These are phyloP conservation scores for Daedaleopsis sinensis DNA, from an alignment of 768 basidiomycete species.

Conservation along the genomic window DNA sequence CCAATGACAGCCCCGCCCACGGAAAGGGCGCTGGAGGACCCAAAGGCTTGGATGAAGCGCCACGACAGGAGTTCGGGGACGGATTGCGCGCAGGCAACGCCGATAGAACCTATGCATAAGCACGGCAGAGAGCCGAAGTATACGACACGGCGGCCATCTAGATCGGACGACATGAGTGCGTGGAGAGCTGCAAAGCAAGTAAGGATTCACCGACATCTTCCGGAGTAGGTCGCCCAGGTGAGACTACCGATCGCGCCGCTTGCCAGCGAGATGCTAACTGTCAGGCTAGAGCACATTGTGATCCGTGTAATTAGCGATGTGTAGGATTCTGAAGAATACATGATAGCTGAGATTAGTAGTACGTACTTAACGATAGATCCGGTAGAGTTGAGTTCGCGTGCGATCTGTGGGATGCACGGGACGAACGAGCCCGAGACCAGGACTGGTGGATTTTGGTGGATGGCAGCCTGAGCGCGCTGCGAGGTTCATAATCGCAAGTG, in stretches of 20 bases:
- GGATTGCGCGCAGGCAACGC: constrained; percentile 50
- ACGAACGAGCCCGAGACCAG: constrained; percentile 72
- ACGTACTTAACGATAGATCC: constrained; percentile 57
- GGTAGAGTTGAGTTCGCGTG: constrained; percentile 62
- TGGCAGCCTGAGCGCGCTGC: not conserved
- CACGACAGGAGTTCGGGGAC: constrained; percentile 56
- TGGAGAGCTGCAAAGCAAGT: too few species aligned
- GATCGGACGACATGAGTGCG: not conserved
- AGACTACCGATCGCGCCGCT: constrained; percentile 49
- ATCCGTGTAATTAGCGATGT: too few species aligned
- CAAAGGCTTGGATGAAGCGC: constrained; percentile 68
- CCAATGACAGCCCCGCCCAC: constrained; percentile 63
- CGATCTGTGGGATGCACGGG: constrained; percentile 75
- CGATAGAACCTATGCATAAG: constrained; percentile 59
- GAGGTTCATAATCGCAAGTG: not conserved
- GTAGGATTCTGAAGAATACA: too few species aligned
- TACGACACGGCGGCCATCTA: constrained; percentile 67
- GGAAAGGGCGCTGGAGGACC: constrained; percentile 56
- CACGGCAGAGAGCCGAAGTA: constrained; percentile 65
- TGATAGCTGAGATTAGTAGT: not conserved
- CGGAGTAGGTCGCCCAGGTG: constrained; percentile 53
- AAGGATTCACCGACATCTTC: constrained; percentile 43
- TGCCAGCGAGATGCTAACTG: constrained; percentile 54
- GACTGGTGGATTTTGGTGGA: constrained; percentile 55
- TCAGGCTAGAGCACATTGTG: constrained; percentile 36